Base-by-base conservation (phyloP, 106 monocot species). In the Dactylorhiza incarnata region DNA sequence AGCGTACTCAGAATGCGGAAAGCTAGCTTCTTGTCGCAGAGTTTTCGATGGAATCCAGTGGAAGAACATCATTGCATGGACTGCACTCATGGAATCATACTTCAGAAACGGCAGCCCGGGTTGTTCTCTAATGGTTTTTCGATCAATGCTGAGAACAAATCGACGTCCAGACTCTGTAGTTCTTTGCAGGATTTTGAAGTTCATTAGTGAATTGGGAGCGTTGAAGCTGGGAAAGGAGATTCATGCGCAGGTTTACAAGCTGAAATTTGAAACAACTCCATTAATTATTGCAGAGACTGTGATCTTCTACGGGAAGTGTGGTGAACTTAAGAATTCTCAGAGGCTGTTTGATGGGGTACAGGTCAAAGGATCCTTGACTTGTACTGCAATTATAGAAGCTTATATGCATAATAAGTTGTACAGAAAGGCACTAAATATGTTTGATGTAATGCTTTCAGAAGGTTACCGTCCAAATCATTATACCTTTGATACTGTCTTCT, bases 51-150 rank as follows among this genome's bases (percentile, higher is more conserved):
- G 37, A 69, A 85, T 92, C 83, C 69, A 66, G 67, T 81, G 62
- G 76, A 89, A 85, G 83, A 99, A 85, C 82, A 77, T 90, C 47
- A 82, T 92, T 51, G 78, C 89, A 50, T 99, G 94, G 99, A 99
- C 99, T 14, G 88, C 94, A 9, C 72, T 99, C 74, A 75, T 99
- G 22, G 94, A 94, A 77, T 87, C 99, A 1, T 88, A 82, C 77
- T 53, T 89, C 17, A 89, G 85, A 75, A 88, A 85, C 81, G 83
- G 75, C 11, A 48, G 26, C 15, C 82, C 76, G 2, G 74, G 8
- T 12, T 84, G 78, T 78, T 91, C 89, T 45, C 14, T 99, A 20
- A 37, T 74, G 47, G 73, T 82, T 17, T 94, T 94, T 67, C 76
- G 95, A 75, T 84, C 76, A 3, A 96, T 96, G 93, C 61, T 78